Evolutionary conservation across 495 filamentous ascomycete genomes (phyloP), one percentile per base, ranked within the genome.

Genomic region (Parathielavia appendiculata): DNA sequence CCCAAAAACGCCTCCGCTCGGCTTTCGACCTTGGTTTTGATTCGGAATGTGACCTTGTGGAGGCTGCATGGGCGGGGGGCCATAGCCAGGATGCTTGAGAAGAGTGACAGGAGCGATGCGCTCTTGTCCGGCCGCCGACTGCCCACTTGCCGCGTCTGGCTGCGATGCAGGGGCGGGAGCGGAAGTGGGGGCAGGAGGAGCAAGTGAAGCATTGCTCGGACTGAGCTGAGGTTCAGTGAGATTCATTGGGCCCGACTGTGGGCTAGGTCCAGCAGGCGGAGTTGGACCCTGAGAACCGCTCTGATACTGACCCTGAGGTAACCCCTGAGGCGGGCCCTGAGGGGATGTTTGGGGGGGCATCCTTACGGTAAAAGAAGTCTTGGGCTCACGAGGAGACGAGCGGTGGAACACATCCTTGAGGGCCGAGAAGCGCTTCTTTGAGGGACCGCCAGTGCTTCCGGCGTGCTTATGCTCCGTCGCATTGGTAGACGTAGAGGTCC

Each of bases 381-480:
- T 61, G 16, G 19, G 47, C 7, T 45, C 57, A 17, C 32, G 20
- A 13, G 51, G 51, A 2, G 57, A 47, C 13, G 64, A 57, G 1
- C 63, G 55, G 10, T 34, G 50, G 32, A 73, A 66, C 46, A 67
- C 64, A 26, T 58, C 61, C 17, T 68, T 66, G 16, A 73, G 51
- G 2, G 63, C 64, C 17, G 70, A 71, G 52, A 72, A 66, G 3
- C 71, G 61, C 57, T 73, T 73, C 60, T 72, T 71, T 0, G 69
- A 66, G 9, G 43, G 41, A 1, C 58, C 60, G 16, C 57, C 57
- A 22, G 53, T 47, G 45, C 58, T 58, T 16, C 58, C 60, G 10
- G 60, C 39, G 4, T 55, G 48, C 41, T 57, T 58, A 1, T 49
- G 32, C 5, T 48, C 58, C 1, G 54, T 23, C 19, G 54, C 16